Conservation (phyloP, 495 filamentous ascomycete species). For the Staphylotrichum longicolle region DNA sequence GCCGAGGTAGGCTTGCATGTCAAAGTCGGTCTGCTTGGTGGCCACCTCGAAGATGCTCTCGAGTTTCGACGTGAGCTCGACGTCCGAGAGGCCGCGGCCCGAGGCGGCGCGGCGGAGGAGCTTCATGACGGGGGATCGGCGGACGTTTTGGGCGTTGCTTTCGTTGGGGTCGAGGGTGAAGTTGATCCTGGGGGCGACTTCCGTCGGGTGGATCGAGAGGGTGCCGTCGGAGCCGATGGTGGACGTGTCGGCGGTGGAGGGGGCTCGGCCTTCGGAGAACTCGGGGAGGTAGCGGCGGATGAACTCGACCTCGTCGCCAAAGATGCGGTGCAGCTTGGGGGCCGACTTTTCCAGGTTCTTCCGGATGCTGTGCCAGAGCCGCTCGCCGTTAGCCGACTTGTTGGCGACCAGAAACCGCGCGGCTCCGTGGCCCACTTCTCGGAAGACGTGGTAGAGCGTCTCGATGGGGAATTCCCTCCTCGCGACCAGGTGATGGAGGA, state of each 20-base stretch:
- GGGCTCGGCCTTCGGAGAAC: slow-evolving; percentile 29
- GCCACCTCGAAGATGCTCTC: slow-evolving; percentile 24
- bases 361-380: slow-evolving; percentile 35
- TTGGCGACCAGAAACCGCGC: slow-evolving; percentile 36
- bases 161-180: slow-evolving; percentile 20
- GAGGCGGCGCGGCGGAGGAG: slow-evolving; percentile 30
- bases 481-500: slow-evolving; percentile 32
- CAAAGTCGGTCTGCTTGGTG: slow-evolving; percentile 24
- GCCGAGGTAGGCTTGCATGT: slow-evolving; percentile 24
- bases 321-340: slow-evolving; percentile 36
- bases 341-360: slow-evolving; percentile 30
- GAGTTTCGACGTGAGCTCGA: slow-evolving; percentile 26
- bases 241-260: slow-evolving; percentile 29
- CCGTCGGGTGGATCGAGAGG: slow-evolving; percentile 19
- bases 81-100: slow-evolving; percentile 26
- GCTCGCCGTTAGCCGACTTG: slow-evolving; percentile 30
- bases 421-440: slow-evolving; percentile 33
- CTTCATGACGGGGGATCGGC: slow-evolving; percentile 34
- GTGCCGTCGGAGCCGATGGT: slow-evolving; percentile 29
- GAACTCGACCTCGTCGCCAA: slow-evolving; percentile 37
- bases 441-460: slow-evolving; percentile 33
- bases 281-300: slow-evolving; percentile 37
- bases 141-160: slow-evolving; percentile 26
- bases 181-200: background rate
- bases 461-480: slow-evolving; percentile 34